Percentiles rank a stretch among this genome's conserved stretches.
These are phyloP conservation scores for Lunularia cruciata DNA, from an alignment of 225 moss, liverwort and hornwort genomes.

Conservation along the genomic window DNA sequence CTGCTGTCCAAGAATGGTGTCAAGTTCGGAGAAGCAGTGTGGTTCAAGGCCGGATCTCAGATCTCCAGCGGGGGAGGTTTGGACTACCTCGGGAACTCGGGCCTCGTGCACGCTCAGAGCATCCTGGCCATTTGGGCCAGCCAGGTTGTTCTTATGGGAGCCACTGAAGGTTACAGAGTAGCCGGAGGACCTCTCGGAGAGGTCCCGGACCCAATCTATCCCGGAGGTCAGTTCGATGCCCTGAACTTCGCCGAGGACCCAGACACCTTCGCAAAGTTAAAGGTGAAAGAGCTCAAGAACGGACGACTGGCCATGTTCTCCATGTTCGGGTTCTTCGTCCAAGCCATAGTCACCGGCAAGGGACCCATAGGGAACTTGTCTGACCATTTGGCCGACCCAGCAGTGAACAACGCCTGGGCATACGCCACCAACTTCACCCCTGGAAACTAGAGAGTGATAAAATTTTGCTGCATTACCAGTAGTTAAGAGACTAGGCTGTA, in stretches of 20 bases:
- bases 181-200: constrained; percentile 40
- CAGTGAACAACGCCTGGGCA: constrained; percentile 13
- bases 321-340: constrained; percentile 40
- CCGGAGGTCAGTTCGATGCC: constrained; percentile 39
- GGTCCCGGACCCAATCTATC: constrained; percentile 36
- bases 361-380: constrained; percentile 37
- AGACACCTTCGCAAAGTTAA: constrained; percentile 49
- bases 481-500: no score
- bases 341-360: constrained; percentile 49
- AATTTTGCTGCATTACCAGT: no score
- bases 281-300: constrained; percentile 53
- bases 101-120: constrained; percentile 27
- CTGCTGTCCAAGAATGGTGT: constrained; percentile 52
- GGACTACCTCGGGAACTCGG: constrained; percentile 36
- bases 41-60: constrained; percentile 45
- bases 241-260: constrained; percentile 44
- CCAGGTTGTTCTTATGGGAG: constrained; percentile 41
- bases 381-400: constrained; percentile 41
- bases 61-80: constrained; percentile 34
- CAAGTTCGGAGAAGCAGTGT: constrained; percentile 41
- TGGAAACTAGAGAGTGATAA: no score
- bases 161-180: constrained; percentile 38
- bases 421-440: constrained; percentile 18
- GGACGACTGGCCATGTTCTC: constrained; percentile 42
- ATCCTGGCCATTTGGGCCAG: constrained; percentile 37